These are phyloP conservation scores for Fulvia fulva DNA, from an alignment of 2,329 filamentous ascomycete species.

Conservation along the genomic window DNA sequence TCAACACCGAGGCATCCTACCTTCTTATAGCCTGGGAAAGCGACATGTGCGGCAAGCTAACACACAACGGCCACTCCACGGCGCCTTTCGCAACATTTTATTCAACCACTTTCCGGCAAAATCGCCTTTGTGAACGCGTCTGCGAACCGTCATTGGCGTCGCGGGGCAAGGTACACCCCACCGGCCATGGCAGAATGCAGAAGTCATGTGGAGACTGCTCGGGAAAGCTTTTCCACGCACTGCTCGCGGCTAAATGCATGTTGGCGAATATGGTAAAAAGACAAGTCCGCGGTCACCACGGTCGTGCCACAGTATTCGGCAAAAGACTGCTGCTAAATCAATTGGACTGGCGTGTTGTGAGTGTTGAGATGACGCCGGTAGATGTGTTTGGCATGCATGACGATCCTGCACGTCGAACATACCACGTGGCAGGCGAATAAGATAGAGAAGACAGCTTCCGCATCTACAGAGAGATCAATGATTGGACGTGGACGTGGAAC, in stretches of 20 bases:
- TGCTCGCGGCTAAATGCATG: background rate
- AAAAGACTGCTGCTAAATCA: background rate
- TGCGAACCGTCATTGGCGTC: background rate
- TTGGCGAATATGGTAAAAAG: background rate
- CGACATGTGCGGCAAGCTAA: background rate
- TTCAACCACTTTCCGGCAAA: background rate
- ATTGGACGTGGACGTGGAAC: no score
- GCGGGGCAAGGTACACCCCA: background rate
- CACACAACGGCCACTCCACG: background rate
- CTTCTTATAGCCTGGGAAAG: slow-evolving; percentile 5
- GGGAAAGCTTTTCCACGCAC: background rate
- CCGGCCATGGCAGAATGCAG: background rate
- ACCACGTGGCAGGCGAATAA: background rate
- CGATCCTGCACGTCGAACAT: no score
- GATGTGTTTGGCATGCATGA: background rate
- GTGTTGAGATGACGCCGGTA: background rate
- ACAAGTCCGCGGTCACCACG: background rate
- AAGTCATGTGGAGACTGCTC: background rate
- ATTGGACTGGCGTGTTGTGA: background rate
- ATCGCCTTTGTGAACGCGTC: background rate
- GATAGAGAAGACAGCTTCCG: background rate
- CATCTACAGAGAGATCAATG: no score
- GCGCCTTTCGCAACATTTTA: background rate
- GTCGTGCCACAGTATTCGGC: background rate
- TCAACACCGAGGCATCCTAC: background rate